Percentiles rank a stretch among this genome's conserved stretches.
phyloP scores from a whole-genome alignment of 2,329 filamentous ascomycete species.

The Aspergillus amoenus region DNA sequence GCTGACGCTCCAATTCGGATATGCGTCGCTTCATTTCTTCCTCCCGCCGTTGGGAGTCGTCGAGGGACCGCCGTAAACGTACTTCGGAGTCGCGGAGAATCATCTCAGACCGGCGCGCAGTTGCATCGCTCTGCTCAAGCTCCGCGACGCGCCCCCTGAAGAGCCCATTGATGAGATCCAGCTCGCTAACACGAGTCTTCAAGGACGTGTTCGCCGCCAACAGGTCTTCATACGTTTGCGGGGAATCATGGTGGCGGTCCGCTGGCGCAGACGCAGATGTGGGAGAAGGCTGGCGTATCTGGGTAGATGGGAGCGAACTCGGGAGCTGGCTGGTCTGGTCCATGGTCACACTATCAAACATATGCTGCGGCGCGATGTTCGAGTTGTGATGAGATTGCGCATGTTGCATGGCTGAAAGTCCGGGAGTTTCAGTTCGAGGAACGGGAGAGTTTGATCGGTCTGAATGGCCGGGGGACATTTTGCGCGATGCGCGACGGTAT shows the following conservation, averaged over 20 bases:
- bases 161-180: conserved; percentile 90
- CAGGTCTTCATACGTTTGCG: conserved; percentile 77
- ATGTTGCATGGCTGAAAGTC: conserved; percentile 54
- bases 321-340: conserved; percentile 65
- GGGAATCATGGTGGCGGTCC: conserved; percentile 65
- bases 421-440: conserved; percentile 75
- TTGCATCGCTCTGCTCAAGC: conserved; percentile 73
- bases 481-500: conserved; percentile 68
- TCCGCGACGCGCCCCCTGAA: conserved; percentile 73
- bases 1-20: conserved; percentile 68
- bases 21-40: conserved; percentile 78
- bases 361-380: conserved; percentile 70
- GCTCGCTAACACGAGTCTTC: conserved; percentile 92
- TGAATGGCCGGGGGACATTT: conserved; percentile 68
- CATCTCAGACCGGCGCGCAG: conserved; percentile 61
- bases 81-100: conserved; percentile 55
- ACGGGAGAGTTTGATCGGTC: conserved; percentile 77
- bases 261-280: conserved; percentile 58
- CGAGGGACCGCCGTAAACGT: conserved; percentile 62
- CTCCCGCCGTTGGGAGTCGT: conserved; percentile 75
- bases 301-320: conserved; percentile 51
- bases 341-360: conserved; percentile 72
- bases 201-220: conserved; percentile 77
- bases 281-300: conserved; percentile 59
- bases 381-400: conserved; percentile 62